These are phyloP conservation scores for Coniochaeta sp. DNA, from an alignment of 2,329 filamentous ascomycete species.

Conservation along the genomic window DNA sequence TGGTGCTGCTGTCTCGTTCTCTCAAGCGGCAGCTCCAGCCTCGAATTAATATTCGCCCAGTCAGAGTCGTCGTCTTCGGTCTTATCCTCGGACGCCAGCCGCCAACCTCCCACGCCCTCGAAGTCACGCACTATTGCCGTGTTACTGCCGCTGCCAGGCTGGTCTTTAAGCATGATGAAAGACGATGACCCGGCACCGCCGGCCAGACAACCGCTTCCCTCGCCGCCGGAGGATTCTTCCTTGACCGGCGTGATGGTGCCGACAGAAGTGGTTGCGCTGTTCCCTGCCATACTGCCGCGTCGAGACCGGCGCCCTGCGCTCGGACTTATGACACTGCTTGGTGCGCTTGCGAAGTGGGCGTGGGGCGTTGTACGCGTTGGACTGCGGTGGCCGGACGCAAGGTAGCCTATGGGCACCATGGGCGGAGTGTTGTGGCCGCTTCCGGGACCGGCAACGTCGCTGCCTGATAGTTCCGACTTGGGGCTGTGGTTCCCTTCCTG, in stretches of 20 bases:
- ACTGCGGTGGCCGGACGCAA: neutral
- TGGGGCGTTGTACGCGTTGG: neutral
- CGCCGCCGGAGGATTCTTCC: slow-evolving; percentile 15
- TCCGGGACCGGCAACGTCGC: neutral
- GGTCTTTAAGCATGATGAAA: slow-evolving; percentile 10
- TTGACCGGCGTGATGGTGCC: slow-evolving; percentile 22
- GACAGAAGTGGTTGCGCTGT: slow-evolving; percentile 12
- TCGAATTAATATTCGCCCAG: slow-evolving; percentile 46
- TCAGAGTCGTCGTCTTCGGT: slow-evolving; percentile 30
- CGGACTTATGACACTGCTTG: neutral
- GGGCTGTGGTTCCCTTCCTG: neutral
- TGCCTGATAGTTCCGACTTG: neutral
- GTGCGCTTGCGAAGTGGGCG: neutral
- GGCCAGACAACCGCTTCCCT: slow-evolving; percentile 12
- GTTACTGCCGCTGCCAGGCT: slow-evolving; percentile 9
- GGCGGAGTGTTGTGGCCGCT: neutral
- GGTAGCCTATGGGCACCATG: neutral
- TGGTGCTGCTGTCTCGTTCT: slow-evolving; percentile 14
- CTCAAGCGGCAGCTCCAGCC: slow-evolving; percentile 40
- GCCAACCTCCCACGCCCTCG: slow-evolving; percentile 54
- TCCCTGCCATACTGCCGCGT: slow-evolving; percentile 18
- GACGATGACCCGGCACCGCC: slow-evolving; percentile 15
- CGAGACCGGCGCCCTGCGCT: neutral
- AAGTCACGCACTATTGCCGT: slow-evolving; percentile 47
- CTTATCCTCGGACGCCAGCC: slow-evolving; percentile 22